Evolutionary conservation across 2,329 filamentous ascomycete species (phyloP).

Genomic region (Rasamsonia emersonii): DNA sequence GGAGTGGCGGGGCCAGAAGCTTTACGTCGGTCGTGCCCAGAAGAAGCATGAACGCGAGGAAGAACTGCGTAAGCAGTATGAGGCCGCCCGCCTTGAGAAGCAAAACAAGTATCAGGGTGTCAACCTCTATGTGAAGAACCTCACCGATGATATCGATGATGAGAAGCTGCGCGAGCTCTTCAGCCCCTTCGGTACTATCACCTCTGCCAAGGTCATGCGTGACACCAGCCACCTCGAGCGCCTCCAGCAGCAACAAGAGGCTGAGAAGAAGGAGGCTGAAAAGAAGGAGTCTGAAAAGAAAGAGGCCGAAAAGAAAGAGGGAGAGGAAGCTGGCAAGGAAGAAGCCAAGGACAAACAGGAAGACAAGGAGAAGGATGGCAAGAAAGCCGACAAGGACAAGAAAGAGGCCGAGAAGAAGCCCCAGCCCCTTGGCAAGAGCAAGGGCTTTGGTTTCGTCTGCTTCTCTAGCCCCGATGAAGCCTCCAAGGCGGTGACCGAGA

Average conservation of each 20-base stretch:
- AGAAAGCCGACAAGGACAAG: conserved; percentile 46
- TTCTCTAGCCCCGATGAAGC: conserved; percentile 99
- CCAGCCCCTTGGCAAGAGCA: conserved; percentile 87
- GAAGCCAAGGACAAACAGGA: conserved; percentile 35
- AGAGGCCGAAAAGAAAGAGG: conserved; percentile 23
- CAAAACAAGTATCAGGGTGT: conserved; percentile 98
- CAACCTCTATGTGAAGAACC: conserved; percentile 99
- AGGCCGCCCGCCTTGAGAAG: conserved; percentile 95
- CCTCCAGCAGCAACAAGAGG: conserved; percentile 12
- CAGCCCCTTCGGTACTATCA: conserved; percentile 84
- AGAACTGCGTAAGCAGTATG: conserved; percentile 97
- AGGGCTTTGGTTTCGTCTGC: conserved; percentile 99
- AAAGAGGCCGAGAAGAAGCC: conserved; percentile 53
- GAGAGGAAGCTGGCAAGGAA: conserved; percentile 35
- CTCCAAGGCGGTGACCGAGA: conserved; percentile 97
- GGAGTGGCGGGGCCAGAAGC: conserved; percentile 87
- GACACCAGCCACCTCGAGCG: conserved; percentile 51
- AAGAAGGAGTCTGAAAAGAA: conserved; percentile 30
- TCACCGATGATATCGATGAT: conserved; percentile 93
- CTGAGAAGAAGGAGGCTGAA: conserved; percentile 36
- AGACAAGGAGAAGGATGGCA: conserved; percentile 47
- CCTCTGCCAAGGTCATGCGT: conserved; percentile 98
- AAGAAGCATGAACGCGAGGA: conserved; percentile 99
- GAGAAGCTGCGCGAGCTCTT: conserved; percentile 96
- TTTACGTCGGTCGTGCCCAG: conserved; percentile 96